Percentiles rank a stretch among this genome's conserved stretches.
Conservation (phyloP, 768 basidiomycete genomes). For the Pleurotus giganteus region DNA sequence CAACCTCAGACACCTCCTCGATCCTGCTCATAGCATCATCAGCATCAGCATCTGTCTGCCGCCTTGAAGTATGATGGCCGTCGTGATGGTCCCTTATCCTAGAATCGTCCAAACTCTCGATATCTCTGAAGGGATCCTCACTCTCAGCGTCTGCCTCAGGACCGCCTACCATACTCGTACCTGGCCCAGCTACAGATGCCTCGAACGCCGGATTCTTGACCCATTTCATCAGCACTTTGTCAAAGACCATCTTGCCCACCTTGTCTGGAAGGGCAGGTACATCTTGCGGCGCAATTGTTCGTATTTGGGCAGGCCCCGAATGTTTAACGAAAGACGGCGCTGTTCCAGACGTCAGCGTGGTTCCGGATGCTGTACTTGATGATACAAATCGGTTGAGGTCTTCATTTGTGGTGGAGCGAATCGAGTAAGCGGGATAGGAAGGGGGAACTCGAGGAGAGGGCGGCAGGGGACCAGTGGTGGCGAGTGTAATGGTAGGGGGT, state of each 20-base stretch:
- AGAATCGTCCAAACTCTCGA: slow-evolving; percentile 78
- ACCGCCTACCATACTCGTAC: slow-evolving; percentile 24
- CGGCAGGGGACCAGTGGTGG: slow-evolving; percentile 20
- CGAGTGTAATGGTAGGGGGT: slow-evolving; percentile 19
- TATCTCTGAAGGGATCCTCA: slow-evolving; percentile 90
- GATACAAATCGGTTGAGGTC: slow-evolving; percentile 90
- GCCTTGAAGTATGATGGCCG: slow-evolving; percentile 12
- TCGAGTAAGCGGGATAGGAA: slow-evolving; percentile 51
- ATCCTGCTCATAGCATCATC: slow-evolving; percentile 43
- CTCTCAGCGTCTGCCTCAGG: slow-evolving; percentile 48
- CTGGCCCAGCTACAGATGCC: slow-evolving; percentile 18
- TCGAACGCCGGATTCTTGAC: slow-evolving; percentile 55
- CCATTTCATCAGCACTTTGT: slow-evolving; percentile 83
- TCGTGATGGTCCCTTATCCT: slow-evolving; percentile 25
- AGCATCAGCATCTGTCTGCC: slow-evolving; percentile 14
- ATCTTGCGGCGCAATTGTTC: slow-evolving; percentile 79
- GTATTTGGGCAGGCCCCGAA: slow-evolving; percentile 73
- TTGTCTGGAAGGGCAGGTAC: slow-evolving; percentile 72
- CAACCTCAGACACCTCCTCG: slow-evolving; percentile 48
- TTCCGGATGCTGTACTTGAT: slow-evolving; percentile 79
- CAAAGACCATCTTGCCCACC: slow-evolving; percentile 87
- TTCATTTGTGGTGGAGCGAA: slow-evolving; percentile 53
- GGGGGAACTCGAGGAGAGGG: slow-evolving; percentile 31
- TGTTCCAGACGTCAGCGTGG: slow-evolving; percentile 68
- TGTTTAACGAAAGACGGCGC: slow-evolving; percentile 86